A percentile compares a stretch with the other conserved stretches of the same genome.
These are phyloP conservation scores for Novymonas esmeraldas DNA, from an alignment of 208 protist genomes.

Conservation along the genomic window DNA sequence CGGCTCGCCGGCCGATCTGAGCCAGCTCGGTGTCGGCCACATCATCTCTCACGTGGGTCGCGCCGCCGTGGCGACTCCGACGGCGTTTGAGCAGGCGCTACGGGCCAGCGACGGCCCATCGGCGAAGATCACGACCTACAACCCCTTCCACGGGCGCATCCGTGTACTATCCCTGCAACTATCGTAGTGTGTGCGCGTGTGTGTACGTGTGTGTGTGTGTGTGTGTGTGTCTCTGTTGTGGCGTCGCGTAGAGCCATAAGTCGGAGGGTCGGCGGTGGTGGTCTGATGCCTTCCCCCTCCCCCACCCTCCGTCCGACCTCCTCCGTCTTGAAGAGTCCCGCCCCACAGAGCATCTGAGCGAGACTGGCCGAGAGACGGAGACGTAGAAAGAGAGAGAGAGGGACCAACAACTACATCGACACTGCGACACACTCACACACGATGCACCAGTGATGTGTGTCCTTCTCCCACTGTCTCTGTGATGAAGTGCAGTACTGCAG, in stretches of 20 bases:
- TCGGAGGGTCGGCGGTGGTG: background rate
- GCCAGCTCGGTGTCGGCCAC: constrained; percentile 30
- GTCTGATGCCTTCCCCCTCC: too few relatives aligned
- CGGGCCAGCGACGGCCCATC: constrained; percentile 8
- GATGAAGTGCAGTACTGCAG: too few relatives aligned
- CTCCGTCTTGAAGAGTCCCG: too few relatives aligned
- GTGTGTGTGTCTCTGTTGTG: background rate
- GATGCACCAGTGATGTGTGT: too few relatives aligned
- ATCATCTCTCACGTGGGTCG: constrained; percentile 62
- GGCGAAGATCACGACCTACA: constrained; percentile 58
- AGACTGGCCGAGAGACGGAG: too few relatives aligned
- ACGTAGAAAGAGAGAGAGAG: too few relatives aligned
- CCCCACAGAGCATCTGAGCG: too few relatives aligned
- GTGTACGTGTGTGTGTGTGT: background rate
- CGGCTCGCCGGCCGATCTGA: constrained; percentile 31
- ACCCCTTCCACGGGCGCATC: constrained; percentile 42
- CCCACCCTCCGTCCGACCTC: too few relatives aligned
- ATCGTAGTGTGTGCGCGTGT: background rate
- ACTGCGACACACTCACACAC: too few relatives aligned
- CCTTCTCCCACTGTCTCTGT: too few relatives aligned
- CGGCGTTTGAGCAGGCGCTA: constrained; percentile 38
- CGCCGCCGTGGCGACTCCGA: constrained; percentile 27
- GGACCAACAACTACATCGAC: too few relatives aligned
- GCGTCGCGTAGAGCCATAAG: background rate
- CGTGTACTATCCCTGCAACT: constrained; percentile 40